A percentile compares a stretch with the other conserved stretches of the same genome.
Conservation (phyloP, 371 early-diverging fungal species). For the Saksenaea vasiformis region DNA sequence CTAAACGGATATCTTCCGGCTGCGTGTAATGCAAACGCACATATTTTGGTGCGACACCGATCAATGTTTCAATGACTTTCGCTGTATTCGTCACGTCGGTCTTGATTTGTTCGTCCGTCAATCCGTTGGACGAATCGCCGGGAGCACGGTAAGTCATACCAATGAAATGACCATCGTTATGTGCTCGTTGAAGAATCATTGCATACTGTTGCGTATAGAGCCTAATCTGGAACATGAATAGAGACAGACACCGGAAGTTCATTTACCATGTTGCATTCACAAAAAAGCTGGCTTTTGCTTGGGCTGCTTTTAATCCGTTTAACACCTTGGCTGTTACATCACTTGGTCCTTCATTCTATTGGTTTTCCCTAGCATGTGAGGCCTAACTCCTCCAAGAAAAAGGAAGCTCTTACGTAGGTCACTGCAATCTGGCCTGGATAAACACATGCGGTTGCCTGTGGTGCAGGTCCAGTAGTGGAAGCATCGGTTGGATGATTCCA, state of each 20-base stretch:
- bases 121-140: slow-evolving; percentile 40
- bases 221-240: slow-evolving; percentile 14
- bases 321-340: slow-evolving; percentile 59
- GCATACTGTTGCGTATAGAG: slow-evolving; percentile 51
- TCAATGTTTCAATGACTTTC: slow-evolving; percentile 36
- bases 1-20: slow-evolving; percentile 36
- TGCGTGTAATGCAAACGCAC: slow-evolving; percentile 48
- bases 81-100: slow-evolving; percentile 48
- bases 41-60: slow-evolving; percentile 48
- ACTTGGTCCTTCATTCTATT: slow-evolving; percentile 63
- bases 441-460: slow-evolving; percentile 51
- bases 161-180: slow-evolving; percentile 53
- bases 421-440: slow-evolving; percentile 56
- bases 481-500: slow-evolving; percentile 47
- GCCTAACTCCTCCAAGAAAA: background rate
- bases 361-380: background rate
- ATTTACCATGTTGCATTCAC: slow-evolving; percentile 60
- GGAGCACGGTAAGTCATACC: slow-evolving; percentile 61
- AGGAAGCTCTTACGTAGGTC: slow-evolving; percentile 44
- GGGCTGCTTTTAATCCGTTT: slow-evolving; percentile 50
- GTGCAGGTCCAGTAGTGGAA: slow-evolving; percentile 27
- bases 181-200: slow-evolving; percentile 49
- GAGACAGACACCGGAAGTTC: background rate
- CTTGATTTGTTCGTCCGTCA: slow-evolving; percentile 46
- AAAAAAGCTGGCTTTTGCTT: slow-evolving; percentile 61